phyloP scores from a whole-genome alignment of 2,329 filamentous ascomycete genomes.

The Ustulina deusta region DNA sequence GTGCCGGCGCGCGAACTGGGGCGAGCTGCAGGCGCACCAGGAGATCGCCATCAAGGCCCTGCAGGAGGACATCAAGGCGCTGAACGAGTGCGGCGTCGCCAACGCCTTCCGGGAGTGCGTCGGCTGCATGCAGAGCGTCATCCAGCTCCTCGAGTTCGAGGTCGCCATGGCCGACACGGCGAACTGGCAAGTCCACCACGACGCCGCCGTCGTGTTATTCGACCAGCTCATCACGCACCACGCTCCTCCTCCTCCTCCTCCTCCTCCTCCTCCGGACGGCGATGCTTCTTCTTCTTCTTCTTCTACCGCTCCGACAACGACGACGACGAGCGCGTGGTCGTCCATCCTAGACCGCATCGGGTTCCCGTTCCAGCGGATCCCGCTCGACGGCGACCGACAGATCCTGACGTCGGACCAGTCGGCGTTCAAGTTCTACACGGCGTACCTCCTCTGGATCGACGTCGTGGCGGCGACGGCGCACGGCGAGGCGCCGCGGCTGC shows the following conservation, averaged over 20 bases:
- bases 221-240: slow-evolving; percentile 57
- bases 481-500: slow-evolving; percentile 57
- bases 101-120: slow-evolving; percentile 53
- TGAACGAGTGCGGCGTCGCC: slow-evolving; percentile 49
- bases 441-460: slow-evolving; percentile 62
- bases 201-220: slow-evolving; percentile 63
- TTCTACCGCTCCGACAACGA: neutral
- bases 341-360: slow-evolving; percentile 50
- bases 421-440: slow-evolving; percentile 61
- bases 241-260: too few species aligned
- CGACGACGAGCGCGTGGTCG: slow-evolving; percentile 50
- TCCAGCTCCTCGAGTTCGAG: slow-evolving; percentile 67
- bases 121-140: slow-evolving; percentile 62
- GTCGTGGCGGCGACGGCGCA: slow-evolving; percentile 63
- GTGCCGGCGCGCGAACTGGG: slow-evolving; percentile 53
- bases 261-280: too few species aligned
- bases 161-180: slow-evolving; percentile 58
- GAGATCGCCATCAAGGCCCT: slow-evolving; percentile 60
- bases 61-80: slow-evolving; percentile 55
- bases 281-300: neutral
- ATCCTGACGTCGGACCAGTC: slow-evolving; percentile 61
- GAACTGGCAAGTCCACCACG: slow-evolving; percentile 64
- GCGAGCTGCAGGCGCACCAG: slow-evolving; percentile 59
- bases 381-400: slow-evolving; percentile 44
- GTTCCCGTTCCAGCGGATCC: slow-evolving; percentile 21